Evolutionary conservation across 106 monocot species (phyloP).

Genomic region (Dactylorhiza incarnata): DNA sequence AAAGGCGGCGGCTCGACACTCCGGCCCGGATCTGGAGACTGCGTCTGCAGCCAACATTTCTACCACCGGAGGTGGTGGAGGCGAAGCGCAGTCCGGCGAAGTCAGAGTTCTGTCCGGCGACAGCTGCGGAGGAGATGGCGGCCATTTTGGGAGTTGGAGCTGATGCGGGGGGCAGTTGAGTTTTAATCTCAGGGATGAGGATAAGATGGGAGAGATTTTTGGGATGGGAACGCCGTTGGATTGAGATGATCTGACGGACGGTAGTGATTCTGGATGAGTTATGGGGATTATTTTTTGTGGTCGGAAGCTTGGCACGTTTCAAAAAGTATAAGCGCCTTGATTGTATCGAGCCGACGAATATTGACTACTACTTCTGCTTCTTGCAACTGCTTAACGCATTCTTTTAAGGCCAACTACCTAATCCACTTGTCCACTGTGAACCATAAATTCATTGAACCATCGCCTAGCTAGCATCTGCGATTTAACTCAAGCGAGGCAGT

Average conservation of each 20-base stretch:
- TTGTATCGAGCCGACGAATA: too few relatives aligned
- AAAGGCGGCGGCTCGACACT: constrained; percentile 42
- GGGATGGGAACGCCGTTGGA: constrained; percentile 12
- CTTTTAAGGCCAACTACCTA: too few relatives aligned
- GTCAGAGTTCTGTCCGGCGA: constrained; percentile 13
- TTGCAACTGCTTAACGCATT: too few relatives aligned
- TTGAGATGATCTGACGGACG: constrained; percentile 11
- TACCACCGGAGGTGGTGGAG: background rate
- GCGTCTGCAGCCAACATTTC: background rate
- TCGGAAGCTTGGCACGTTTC: too few relatives aligned
- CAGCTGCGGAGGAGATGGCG: constrained; percentile 28
- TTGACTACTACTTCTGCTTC: too few relatives aligned
- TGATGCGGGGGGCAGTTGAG: background rate
- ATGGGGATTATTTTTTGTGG: constrained; percentile 8
- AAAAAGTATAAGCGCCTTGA: too few relatives aligned
- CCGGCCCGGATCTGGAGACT: constrained; percentile 32
- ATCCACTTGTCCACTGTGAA: too few relatives aligned
- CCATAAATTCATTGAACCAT: too few relatives aligned
- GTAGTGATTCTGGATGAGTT: constrained; percentile 37
- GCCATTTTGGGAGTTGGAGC: constrained; percentile 21
- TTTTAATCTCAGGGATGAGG: constrained; percentile 9
- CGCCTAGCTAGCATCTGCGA: too few relatives aligned
- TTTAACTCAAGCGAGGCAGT: too few relatives aligned
- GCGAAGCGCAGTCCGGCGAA: constrained; percentile 21
- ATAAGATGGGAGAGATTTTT: constrained; percentile 18